phyloP scores from a whole-genome alignment of 2,329 filamentous ascomycete genomes.

The Dactylellina parvicollis region DNA sequence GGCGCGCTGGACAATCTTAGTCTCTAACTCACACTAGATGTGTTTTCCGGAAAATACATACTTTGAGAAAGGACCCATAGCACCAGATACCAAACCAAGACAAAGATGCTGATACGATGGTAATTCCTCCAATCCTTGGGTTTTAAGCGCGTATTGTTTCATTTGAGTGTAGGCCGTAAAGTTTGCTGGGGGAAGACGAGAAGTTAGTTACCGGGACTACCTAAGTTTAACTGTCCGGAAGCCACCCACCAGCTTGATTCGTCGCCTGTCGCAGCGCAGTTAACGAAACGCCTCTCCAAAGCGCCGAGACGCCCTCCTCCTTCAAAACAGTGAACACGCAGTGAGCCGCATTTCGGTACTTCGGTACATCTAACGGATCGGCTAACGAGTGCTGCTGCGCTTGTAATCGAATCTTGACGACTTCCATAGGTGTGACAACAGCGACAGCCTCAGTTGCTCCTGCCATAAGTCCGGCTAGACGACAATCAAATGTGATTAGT shows the following conservation, averaged over 20 bases:
- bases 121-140: slow-evolving; percentile 73
- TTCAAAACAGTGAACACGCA: slow-evolving; percentile 85
- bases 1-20: slow-evolving; percentile 71
- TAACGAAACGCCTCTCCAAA: slow-evolving; percentile 92
- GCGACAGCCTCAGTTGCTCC: slow-evolving; percentile 96
- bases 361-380: slow-evolving; percentile 92
- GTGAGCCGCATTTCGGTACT: slow-evolving; percentile 66
- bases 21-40: not conserved
- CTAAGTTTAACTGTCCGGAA: not conserved
- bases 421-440: slow-evolving; percentile 98
- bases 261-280: slow-evolving; percentile 93
- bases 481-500: not conserved
- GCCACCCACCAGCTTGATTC: slow-evolving; percentile 83
- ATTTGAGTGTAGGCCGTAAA: slow-evolving; percentile 98
- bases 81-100: slow-evolving; percentile 89
- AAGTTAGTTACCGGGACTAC: not conserved
- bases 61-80: slow-evolving; percentile 90
- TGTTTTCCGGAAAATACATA: not conserved
- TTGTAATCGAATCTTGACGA: slow-evolving; percentile 97
- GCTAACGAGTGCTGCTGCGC: slow-evolving; percentile 98
- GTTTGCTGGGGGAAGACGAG: slow-evolving; percentile 69
- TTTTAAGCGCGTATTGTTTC: slow-evolving; percentile 78
- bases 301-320: slow-evolving; percentile 85
- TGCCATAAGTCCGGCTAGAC: slow-evolving; percentile 81
- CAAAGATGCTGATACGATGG: slow-evolving; percentile 89